A percentile compares a stretch with the other conserved stretches of the same genome.
phyloP scores from a whole-genome alignment of 2,329 filamentous ascomycete species.

The Colletotrichum theobromicola region DNA sequence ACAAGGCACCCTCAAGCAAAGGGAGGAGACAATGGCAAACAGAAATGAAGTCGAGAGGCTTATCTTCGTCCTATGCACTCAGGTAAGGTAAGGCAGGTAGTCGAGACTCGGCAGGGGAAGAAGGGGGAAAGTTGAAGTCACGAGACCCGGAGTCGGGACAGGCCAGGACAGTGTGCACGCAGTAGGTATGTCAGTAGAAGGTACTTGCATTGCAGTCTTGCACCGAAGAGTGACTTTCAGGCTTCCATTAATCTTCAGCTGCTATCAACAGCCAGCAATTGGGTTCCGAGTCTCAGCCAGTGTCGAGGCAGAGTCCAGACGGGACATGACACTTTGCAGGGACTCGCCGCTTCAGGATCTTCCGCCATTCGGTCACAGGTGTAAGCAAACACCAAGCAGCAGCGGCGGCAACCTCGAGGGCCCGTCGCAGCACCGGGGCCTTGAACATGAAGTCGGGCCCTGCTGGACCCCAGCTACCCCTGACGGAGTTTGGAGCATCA shows the following conservation, averaged over 20 bases:
- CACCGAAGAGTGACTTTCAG: background rate
- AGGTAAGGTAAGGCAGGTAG: background rate
- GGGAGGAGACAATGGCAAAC: background rate
- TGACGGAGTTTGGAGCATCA: background rate
- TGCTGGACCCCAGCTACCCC: slow-evolving; percentile 16
- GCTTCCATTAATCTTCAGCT: background rate
- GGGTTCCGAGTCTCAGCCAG: background rate
- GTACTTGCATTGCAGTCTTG: background rate
- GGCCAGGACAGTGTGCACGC: background rate
- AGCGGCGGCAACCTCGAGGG: background rate
- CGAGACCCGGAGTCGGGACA: slow-evolving; percentile 3
- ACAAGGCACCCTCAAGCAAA: background rate
- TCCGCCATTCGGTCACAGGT: background rate
- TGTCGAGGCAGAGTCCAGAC: background rate
- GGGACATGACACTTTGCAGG: background rate
- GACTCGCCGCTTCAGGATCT: background rate
- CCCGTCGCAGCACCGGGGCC: background rate
- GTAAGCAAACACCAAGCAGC: background rate
- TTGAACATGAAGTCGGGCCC: background rate
- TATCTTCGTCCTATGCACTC: background rate
- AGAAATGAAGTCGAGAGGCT: background rate
- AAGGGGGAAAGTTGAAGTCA: slow-evolving; percentile 2
- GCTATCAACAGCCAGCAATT: background rate
- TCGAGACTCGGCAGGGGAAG: background rate
- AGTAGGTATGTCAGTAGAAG: background rate